Conservation (phyloP, 306 rosid genomes). For the Gastrolobium villosum region DNA sequence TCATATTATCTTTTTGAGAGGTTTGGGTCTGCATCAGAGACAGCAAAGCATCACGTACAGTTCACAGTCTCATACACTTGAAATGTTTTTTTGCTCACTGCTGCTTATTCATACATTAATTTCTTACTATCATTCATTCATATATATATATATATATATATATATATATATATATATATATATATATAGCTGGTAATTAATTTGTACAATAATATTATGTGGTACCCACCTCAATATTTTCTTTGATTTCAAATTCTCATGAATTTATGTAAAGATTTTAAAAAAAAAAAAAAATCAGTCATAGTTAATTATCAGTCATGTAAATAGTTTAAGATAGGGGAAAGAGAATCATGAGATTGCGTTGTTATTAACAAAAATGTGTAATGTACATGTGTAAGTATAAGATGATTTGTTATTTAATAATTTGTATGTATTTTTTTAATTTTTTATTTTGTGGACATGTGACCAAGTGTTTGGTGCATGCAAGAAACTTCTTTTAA, state of each 20-base stretch:
- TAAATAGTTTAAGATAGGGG: neutral
- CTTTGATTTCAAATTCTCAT: slow-evolving; percentile 23
- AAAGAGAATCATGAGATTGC: neutral
- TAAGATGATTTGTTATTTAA: slow-evolving; percentile 4
- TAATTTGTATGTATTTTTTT: neutral
- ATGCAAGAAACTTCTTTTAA: neutral
- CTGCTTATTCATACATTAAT: slow-evolving; percentile 39
- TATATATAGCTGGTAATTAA: slow-evolving; percentile 17
- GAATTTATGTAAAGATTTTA: neutral
- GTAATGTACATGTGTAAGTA: neutral
- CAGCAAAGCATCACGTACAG: slow-evolving; percentile 60
- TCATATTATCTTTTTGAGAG: slow-evolving; percentile 52
- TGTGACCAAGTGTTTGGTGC: neutral
- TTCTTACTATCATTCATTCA: slow-evolving; percentile 33
- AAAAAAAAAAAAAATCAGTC: neutral
- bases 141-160: neutral
- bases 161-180: neutral
- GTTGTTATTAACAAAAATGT: neutral
- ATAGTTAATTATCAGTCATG: slow-evolving; percentile 2
- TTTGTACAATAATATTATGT: neutral
- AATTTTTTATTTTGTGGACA: neutral
- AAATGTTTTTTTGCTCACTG: slow-evolving; percentile 31
- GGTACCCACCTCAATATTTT: neutral
- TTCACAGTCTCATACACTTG: slow-evolving; percentile 53
- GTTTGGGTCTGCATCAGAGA: slow-evolving; percentile 60